phyloP scores from a whole-genome alignment of 305 asterid genomes.

The Fraxinus baroniana region DNA sequence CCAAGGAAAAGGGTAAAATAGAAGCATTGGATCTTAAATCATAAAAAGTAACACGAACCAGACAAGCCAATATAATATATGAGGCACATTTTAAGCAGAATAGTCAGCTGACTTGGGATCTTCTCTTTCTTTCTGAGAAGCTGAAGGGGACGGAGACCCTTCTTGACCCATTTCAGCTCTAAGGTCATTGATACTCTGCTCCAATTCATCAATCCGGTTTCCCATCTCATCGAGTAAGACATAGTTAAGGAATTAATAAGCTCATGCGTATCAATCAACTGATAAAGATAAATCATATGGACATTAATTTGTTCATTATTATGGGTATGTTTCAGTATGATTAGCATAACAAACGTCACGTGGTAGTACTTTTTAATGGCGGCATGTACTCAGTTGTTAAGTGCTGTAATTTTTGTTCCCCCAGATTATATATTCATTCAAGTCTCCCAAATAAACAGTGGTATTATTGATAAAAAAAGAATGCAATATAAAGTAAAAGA shows the following conservation, averaged over 20 bases:
- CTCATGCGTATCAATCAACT: background rate
- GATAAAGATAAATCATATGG: background rate
- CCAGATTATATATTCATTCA: background rate
- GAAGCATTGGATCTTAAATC: constrained; percentile 10
- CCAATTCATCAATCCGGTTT: constrained; percentile 67
- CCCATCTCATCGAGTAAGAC: constrained; percentile 78
- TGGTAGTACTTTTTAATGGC: background rate
- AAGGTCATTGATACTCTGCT: constrained; percentile 78
- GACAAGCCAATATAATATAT: background rate
- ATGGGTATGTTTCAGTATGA: background rate
- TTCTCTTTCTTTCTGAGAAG: constrained; percentile 39
- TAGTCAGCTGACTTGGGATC: constrained; percentile 52
- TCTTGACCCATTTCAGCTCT: constrained; percentile 79
- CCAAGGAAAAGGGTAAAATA: background rate
- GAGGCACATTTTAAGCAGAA: constrained; percentile 3
- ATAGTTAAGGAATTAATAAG: constrained; percentile 39
- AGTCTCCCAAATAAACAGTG: background rate
- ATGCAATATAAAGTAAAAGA: background rate
- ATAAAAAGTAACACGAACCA: constrained; percentile 2
- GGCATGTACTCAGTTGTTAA: background rate
- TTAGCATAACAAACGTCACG: background rate
- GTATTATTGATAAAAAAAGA: background rate
- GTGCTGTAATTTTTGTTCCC: background rate
- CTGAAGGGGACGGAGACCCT: constrained; percentile 58
- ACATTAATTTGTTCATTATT: background rate